Conservation (phyloP, 1,284 basidiomycete species). For the Boletus mariae region DNA sequence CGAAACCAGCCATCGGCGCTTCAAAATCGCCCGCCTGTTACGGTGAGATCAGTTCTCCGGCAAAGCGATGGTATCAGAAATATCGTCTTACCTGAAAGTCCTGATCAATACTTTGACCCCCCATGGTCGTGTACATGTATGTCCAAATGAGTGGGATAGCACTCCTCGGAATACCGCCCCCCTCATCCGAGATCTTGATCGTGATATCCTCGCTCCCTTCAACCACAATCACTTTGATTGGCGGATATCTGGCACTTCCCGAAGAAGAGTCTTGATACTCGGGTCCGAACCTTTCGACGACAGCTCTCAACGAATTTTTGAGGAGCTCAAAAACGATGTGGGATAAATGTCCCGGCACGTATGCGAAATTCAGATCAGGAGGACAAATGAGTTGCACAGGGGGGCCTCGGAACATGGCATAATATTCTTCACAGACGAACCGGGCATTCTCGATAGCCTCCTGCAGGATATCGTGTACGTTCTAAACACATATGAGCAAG, state of each 20-base stretch:
- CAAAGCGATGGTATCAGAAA: neutral
- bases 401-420: constrained; percentile 92
- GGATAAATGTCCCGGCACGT: constrained; percentile 93
- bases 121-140: constrained; percentile 99
- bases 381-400: constrained; percentile 97
- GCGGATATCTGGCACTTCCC: constrained; percentile 57
- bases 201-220: constrained; percentile 96
- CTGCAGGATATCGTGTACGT: constrained; percentile 93
- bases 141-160: constrained; percentile 98
- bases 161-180: constrained; percentile 91
- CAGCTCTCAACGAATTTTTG: constrained; percentile 96
- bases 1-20: constrained; percentile 98
- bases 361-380: constrained; percentile 83
- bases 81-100: constrained; percentile 52
- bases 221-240: constrained; percentile 96
- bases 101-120: constrained; percentile 82
- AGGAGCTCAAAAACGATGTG: constrained; percentile 99
- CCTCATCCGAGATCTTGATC: constrained; percentile 96
- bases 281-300: constrained; percentile 89
- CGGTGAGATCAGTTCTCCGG: neutral
- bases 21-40: constrained; percentile 82
- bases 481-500: constrained; percentile 41
- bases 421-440: constrained; percentile 98
- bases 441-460: constrained; percentile 99
- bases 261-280: constrained; percentile 61